Conservation (phyloP, 2,329 filamentous ascomycete species). For the Cordyceps tenuipes region DNA sequence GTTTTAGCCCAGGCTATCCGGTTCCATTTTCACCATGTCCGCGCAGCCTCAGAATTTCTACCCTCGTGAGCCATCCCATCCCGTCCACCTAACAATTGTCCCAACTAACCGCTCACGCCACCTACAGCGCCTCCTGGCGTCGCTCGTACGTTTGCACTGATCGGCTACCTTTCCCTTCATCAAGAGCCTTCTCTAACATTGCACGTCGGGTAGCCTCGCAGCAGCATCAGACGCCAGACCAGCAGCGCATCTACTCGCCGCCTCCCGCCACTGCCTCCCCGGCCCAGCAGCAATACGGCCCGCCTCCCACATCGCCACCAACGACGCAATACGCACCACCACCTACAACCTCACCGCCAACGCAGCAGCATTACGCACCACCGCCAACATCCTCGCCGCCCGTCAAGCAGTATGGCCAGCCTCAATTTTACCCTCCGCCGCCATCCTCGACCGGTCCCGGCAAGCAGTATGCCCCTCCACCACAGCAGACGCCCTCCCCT, state of each 20-base stretch:
- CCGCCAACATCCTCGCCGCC: conserved; percentile 38
- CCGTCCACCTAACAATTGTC: too few relatives aligned
- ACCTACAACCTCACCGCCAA: conserved; percentile 19
- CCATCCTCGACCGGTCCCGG: conserved; percentile 23
- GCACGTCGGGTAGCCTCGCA: not conserved
- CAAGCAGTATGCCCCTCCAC: conserved; percentile 24
- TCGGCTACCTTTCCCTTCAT: not conserved
- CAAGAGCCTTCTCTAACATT: conserved; percentile 12
- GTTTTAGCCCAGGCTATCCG: not conserved
- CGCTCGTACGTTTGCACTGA: conserved; percentile 13
- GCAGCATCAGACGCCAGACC: conserved; percentile 1
- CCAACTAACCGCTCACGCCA: conserved; percentile 8
- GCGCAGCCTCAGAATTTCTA: conserved; percentile 33
- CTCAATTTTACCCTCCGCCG: conserved; percentile 38
- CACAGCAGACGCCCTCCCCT: conserved; percentile 25
- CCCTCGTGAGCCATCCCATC: conserved; percentile 36
- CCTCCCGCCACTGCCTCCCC: conserved; percentile 13
- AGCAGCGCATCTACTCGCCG: conserved; percentile 16
- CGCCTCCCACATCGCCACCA: not conserved
- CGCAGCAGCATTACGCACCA: conserved; percentile 33
- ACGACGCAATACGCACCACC: conserved; percentile 8
- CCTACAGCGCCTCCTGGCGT: conserved; percentile 33
- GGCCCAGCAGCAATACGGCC: not conserved
- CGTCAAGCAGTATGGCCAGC: conserved; percentile 34
- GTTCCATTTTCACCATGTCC: conserved; percentile 25